Evolutionary conservation across 2,329 filamentous ascomycete genomes (phyloP).

Genomic region (Grosmannia huntii): DNA sequence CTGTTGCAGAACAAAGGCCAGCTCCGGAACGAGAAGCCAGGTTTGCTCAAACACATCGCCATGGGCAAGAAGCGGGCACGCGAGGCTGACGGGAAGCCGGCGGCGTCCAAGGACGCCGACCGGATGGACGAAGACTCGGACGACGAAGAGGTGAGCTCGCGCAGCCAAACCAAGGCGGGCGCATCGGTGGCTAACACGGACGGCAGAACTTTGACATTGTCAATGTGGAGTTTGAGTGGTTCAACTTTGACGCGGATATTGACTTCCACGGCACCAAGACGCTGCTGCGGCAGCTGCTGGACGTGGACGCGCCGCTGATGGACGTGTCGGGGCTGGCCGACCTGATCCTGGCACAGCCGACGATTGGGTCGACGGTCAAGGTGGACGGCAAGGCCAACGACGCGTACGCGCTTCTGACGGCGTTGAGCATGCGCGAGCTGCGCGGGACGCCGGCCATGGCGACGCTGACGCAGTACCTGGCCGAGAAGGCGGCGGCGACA

Average conservation of each 20-base stretch:
- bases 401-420: slow-evolving; percentile 83
- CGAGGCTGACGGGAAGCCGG: slow-evolving; percentile 19
- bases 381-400: slow-evolving; percentile 91
- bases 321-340: slow-evolving; percentile 80
- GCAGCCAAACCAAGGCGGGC: neutral
- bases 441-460: slow-evolving; percentile 60
- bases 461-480: slow-evolving; percentile 59
- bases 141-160: slow-evolving; percentile 27
- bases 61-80: slow-evolving; percentile 26
- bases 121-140: slow-evolving; percentile 36
- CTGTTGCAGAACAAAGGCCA: neutral
- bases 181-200: slow-evolving; percentile 8
- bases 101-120: slow-evolving; percentile 14
- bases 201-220: slow-evolving; percentile 75
- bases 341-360: slow-evolving; percentile 69
- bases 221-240: slow-evolving; percentile 97
- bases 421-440: slow-evolving; percentile 71
- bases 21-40: neutral
- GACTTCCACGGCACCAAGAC: slow-evolving; percentile 94
- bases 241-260: slow-evolving; percentile 78
- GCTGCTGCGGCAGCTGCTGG: slow-evolving; percentile 81
- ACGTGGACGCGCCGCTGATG: slow-evolving; percentile 74
- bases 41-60: neutral
- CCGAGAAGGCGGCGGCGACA: slow-evolving; percentile 39
- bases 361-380: slow-evolving; percentile 89